phyloP scores from a whole-genome alignment of 306 rosid genomes.

The Heteromeles arbutifolia region DNA sequence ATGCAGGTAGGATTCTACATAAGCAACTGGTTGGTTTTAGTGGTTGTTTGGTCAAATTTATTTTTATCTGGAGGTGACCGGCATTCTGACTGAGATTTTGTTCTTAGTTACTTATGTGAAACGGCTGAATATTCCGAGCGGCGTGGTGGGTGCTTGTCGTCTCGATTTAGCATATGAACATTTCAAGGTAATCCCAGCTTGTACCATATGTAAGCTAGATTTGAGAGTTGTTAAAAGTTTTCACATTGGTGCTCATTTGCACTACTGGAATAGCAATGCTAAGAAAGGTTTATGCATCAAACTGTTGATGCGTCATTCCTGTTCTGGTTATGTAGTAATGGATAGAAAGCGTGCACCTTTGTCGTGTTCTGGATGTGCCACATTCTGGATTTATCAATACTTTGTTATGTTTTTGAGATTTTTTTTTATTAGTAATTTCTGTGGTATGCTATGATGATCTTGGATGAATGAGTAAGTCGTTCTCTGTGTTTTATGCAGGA shows the following conservation, averaged over 20 bases:
- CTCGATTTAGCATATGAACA: conserved; percentile 93
- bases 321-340: neutral
- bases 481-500: conserved; percentile 53
- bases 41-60: neutral
- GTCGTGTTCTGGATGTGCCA: neutral
- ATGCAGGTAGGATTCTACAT: conserved; percentile 61
- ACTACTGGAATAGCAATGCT: neutral
- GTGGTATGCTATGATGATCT: neutral
- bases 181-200: conserved; percentile 60
- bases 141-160: conserved; percentile 97
- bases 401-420: neutral
- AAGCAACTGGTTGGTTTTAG: neutral
- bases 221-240: neutral
- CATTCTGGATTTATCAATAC: neutral
- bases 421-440: neutral
- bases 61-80: neutral
- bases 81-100: conserved; percentile 29
- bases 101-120: conserved; percentile 79
- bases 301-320: neutral
- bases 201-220: neutral
- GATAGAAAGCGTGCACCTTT: neutral
- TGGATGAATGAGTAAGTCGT: conserved; percentile 3
- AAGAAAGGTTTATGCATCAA: neutral
- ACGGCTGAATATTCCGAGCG: conserved; percentile 91
- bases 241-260: neutral